Evolutionary conservation across 2,329 filamentous ascomycete genomes (phyloP).

Genomic region (Fusarium heterosporum): DNA sequence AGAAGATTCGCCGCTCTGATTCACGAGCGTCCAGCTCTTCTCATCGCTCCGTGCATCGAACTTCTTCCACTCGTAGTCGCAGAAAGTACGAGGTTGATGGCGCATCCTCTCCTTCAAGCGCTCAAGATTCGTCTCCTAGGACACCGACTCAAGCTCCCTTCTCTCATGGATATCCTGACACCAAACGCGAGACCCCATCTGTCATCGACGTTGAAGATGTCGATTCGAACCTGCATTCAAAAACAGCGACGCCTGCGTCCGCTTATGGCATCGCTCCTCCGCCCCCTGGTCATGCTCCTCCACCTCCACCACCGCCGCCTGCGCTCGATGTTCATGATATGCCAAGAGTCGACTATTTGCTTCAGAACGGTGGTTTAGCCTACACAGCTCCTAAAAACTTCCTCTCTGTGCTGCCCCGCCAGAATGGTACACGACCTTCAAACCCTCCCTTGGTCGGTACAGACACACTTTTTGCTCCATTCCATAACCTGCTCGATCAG

Average conservation of each 20-base stretch:
- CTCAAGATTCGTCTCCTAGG: constrained; percentile 68
- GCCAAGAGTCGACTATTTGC: constrained; percentile 89
- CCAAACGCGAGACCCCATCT: constrained; percentile 53
- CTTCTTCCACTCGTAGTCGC: constrained; percentile 53
- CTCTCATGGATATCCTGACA: constrained; percentile 57
- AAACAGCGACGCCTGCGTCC: constrained; percentile 56
- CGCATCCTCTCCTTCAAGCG: constrained; percentile 60
- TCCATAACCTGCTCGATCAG: constrained; percentile 85
- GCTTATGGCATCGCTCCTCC: constrained; percentile 55
- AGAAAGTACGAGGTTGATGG: constrained; percentile 56
- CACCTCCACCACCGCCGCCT: constrained; percentile 77
- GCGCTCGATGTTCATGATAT: constrained; percentile 76
- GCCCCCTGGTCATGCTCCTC: constrained; percentile 58
- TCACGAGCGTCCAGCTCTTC: constrained; percentile 53
- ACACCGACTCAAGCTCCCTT: constrained; percentile 70
- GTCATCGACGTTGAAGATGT: constrained; percentile 54
- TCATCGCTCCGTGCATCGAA: constrained; percentile 52
- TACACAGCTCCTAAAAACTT: constrained; percentile 79
- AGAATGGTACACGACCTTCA: constrained; percentile 67
- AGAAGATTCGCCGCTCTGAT: constrained; percentile 51
- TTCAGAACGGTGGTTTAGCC: constrained; percentile 86
- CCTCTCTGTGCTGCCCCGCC: constrained; percentile 71
- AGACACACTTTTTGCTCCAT: constrained; percentile 82
- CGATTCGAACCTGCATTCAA: constrained; percentile 49
- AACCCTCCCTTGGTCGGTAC: constrained; percentile 75